Base-by-base conservation (phyloP, 106 monocot species). In the Ottelia alismoides region DNA sequence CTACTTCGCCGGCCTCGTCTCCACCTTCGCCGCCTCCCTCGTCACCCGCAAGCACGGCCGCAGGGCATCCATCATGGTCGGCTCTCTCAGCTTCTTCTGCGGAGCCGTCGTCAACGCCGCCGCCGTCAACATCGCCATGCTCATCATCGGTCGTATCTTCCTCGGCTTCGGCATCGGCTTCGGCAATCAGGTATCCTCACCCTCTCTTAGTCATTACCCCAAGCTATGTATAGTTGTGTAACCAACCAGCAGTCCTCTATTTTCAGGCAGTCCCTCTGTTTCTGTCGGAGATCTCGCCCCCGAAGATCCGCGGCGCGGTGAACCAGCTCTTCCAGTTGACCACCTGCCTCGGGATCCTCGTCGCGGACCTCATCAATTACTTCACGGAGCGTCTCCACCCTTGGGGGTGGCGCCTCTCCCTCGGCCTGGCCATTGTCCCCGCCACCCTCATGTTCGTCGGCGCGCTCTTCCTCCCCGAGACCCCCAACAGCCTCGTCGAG, bases 271-370 rank as follows among this genome's bases (percentile, higher is more conserved):
- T 75, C 20, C 74, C 74, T 2, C 30, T 74, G 16, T 74, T 63
- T 45, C 57, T 74, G 1, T 74, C 74, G 1, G 69, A 70, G 47
- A 70, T 70, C 11, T 3, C 69, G 3, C 69, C 69, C 24, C 46
- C 69, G 22, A 61, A 62, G 47, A 55, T 70, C 31, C 17, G 74
- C 22, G 74, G 74, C 12, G 74, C 63, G 2, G 57, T 64, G 23
- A 75, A 74, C 52, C 67, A 68, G 35, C 68, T 68, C n/a, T 74
- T 74, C 45, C 74, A 74, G 45, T 57, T 74, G 25, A 57, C 68
- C 17, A 61, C 68, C 2, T 64, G 68, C 51, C 50, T 69, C 1
- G 74, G 69, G 2, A 75, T 75, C 44, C 52, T 75, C 6, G 57
- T 75, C n/a, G 62, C 69, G 7, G 62, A 69, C 47, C 16, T 63